These are phyloP conservation scores for Coniferiporia sulphurascens DNA, from an alignment of 1,284 basidiomycete species.

Conservation along the genomic window DNA sequence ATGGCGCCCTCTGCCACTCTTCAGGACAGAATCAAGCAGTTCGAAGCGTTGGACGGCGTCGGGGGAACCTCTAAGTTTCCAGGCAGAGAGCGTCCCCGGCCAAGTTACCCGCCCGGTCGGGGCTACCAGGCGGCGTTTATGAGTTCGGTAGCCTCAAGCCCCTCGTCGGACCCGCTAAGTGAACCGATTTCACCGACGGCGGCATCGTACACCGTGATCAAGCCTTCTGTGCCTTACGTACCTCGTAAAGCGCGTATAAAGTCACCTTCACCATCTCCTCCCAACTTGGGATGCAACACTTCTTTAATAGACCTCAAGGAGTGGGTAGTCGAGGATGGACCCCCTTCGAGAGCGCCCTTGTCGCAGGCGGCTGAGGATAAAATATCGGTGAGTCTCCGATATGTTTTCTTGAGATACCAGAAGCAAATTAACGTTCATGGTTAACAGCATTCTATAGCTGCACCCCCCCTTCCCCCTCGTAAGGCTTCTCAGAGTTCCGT, in stretches of 20 bases:
- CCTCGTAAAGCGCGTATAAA: constrained; percentile 17
- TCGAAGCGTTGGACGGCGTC: constrained; percentile 8
- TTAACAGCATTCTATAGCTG: constrained; percentile 19
- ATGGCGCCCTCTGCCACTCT: constrained; percentile 16
- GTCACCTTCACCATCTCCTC: constrained; percentile 50
- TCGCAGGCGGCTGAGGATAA: constrained; percentile 18
- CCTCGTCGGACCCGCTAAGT: constrained; percentile 4
- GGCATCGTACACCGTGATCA: constrained; percentile 16
- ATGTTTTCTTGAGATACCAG: not conserved
- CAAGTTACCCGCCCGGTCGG: constrained; percentile 13
- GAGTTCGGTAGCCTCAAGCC: not conserved
- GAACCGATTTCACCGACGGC: constrained; percentile 19
- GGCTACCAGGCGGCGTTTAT: not conserved
- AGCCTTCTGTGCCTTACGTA: constrained; percentile 18
- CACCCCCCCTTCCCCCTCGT: constrained; percentile 61
- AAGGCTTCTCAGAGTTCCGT: constrained; percentile 50
- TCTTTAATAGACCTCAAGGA: constrained; percentile 70
- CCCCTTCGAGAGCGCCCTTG: constrained; percentile 28
- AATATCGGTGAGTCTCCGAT: constrained; percentile 12
- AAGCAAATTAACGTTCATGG: not conserved
- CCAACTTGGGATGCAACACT: constrained; percentile 48
- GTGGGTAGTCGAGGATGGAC: constrained; percentile 66
- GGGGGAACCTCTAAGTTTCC: not conserved
- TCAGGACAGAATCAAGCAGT: constrained; percentile 16
- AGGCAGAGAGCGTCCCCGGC: constrained; percentile 1